Evolutionary conservation across 176 grass and related monocot species (phyloP).

Genomic region (Carex kokanica): DNA sequence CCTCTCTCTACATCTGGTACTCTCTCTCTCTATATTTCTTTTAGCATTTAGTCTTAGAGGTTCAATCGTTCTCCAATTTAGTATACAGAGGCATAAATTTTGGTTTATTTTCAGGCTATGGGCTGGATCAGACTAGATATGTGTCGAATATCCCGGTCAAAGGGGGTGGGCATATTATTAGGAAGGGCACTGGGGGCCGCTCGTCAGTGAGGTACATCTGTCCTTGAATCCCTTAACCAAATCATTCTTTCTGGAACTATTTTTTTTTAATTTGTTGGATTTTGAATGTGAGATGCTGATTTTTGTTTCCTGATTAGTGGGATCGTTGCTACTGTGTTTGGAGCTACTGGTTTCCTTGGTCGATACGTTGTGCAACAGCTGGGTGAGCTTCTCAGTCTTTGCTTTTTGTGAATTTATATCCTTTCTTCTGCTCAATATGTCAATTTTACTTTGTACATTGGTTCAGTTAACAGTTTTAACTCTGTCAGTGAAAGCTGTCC

Average conservation of each 20-base stretch:
- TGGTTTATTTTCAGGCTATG: slow-evolving; percentile 24
- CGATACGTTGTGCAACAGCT: slow-evolving; percentile 88
- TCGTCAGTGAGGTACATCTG: slow-evolving; percentile 65
- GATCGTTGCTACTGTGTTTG: slow-evolving; percentile 94
- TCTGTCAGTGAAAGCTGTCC: not conserved
- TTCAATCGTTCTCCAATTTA: slow-evolving; percentile 9
- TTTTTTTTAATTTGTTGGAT: not conserved
- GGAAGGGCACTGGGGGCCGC: slow-evolving; percentile 89
- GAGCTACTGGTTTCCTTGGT: slow-evolving; percentile 97
- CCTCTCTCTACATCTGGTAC: slow-evolving; percentile 27
- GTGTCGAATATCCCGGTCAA: slow-evolving; percentile 52
- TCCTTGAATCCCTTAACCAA: not conserved
- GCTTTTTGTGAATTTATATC: not conserved
- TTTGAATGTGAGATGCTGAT: not conserved
- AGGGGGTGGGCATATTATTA: slow-evolving; percentile 64
- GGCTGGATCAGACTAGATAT: slow-evolving; percentile 53
- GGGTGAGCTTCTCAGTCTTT: slow-evolving; percentile 47
- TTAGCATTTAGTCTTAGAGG: not conserved
- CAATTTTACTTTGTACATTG: not conserved
- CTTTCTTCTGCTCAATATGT: not conserved
- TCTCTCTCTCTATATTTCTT: not conserved
- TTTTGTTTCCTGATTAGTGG: slow-evolving; percentile 43
- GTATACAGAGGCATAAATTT: not conserved
- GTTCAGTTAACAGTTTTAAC: not conserved
- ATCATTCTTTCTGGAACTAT: not conserved